Evolutionary conservation across 1,284 basidiomycete genomes (phyloP), one percentile per base, ranked within the genome.

Genomic region (Sanghuangporus baumii): DNA sequence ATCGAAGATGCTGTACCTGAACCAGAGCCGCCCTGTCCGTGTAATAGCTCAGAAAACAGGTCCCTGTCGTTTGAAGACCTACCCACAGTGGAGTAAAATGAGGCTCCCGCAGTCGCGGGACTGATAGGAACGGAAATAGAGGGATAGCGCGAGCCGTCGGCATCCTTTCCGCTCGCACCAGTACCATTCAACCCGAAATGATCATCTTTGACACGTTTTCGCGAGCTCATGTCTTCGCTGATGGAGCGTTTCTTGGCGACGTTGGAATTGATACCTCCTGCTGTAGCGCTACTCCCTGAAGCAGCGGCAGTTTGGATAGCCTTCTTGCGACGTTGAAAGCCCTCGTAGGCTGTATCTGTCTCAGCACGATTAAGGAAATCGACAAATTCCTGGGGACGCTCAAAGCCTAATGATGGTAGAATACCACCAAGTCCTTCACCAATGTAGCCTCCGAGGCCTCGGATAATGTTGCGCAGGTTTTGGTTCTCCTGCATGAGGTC

Each of bases 401-500:
- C 80, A 87, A 86, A 92, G 11, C 93, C 92, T 5, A 94, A 81
- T 68, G 91, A 88, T 26, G 89, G 81, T 65, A 95, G 72, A 69
- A 94, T 72, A 55, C 93, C 85, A 59, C 85, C 89, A 54, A 85
- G 79, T 64, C 93, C 94, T 58, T 95, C 93, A 9, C 91, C 92
- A 56, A 96, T 89, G 71, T 96, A 96, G 1, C 80, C 76, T 41
- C 87, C 82, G 40, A 96, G 81, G 66, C 78, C 86, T 67, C 86
- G 85, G 59, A 96, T 80, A 66, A 96, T 80, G 65, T 82, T 83
- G 38, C 94, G 86, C 55, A 96, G 81, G 9, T 87, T 84, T 64
- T 92, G 85, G 71, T 96, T 96, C 78, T 96, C 94, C 51, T 86
- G 79, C 84, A 96, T 90, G 65, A 96, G 79, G 73, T 93, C 92